These are phyloP conservation scores for Angomonas deanei DNA, from an alignment of 208 protist genomes.

Conservation along the genomic window DNA sequence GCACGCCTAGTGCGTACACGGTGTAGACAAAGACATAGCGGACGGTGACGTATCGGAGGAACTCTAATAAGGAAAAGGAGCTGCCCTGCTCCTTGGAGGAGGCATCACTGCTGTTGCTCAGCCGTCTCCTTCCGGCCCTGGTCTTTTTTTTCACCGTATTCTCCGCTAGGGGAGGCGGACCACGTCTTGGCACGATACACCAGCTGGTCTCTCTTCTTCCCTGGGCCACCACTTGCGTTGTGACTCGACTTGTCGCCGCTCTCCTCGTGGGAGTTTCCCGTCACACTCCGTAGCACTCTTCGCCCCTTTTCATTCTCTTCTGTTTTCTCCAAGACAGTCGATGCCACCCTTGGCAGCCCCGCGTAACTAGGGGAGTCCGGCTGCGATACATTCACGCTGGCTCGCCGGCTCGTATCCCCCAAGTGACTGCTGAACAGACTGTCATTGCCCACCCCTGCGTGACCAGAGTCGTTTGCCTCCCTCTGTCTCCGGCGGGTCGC, in stretches of 20 bases:
- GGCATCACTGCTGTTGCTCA: not conserved
- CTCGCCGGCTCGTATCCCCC: too few species aligned
- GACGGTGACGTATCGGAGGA: not conserved
- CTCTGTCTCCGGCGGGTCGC: too few species aligned
- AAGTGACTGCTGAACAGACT: too few species aligned
- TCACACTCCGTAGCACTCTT: not conserved
- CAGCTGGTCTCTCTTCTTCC: not conserved
- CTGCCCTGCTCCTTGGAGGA: not conserved
- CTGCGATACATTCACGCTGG: too few species aligned
- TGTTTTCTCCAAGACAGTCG: not conserved
- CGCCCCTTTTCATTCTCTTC: not conserved
- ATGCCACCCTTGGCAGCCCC: too few species aligned
- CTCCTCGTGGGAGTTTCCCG: not conserved
- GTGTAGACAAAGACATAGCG: constrained; percentile 1
- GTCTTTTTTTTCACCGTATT: too few species aligned
- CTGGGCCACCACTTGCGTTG: not conserved
- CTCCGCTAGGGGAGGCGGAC: not conserved
- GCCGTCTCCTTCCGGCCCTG: not conserved
- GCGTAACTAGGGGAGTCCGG: too few species aligned
- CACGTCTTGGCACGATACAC: not conserved
- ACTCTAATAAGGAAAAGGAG: not conserved
- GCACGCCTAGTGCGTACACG: constrained; percentile 4
- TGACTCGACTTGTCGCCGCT: not conserved
- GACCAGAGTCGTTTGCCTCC: too few species aligned
- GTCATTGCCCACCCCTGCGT: too few species aligned